Evolutionary conservation across 1,284 basidiomycete genomes (phyloP).

Genomic region (Melampsora larici-populina): DNA sequence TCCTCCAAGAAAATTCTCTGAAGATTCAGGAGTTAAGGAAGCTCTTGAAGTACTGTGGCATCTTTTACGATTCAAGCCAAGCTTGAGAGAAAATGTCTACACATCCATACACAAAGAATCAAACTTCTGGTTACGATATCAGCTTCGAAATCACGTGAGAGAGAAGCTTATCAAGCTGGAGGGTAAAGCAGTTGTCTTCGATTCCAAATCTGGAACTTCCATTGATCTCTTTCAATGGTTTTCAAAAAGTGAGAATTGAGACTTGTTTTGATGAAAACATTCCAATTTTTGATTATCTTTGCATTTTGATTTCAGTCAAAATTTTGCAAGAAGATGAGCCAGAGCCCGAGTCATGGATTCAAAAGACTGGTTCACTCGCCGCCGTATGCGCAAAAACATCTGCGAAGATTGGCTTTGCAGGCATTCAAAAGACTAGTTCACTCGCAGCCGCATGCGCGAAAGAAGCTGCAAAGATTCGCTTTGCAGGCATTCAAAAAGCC

Average conservation of each 20-base stretch:
- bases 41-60: neutral
- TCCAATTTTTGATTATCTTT: no score
- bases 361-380: no score
- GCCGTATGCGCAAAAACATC: no score
- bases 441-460: no score
- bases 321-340: no score
- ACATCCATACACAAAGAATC: neutral
- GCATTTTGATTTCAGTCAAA: no score
- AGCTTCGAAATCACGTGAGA: neutral
- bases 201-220: neutral
- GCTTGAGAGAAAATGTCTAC: neutral
- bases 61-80: neutral
- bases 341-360: no score
- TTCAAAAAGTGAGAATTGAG: constrained; percentile 2
- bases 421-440: no score
- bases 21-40: neutral
- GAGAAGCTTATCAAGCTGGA: neutral
- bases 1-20: neutral
- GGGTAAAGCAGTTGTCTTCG: neutral
- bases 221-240: neutral
- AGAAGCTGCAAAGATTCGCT: no score
- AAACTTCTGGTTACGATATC: neutral
- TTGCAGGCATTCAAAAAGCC: no score
- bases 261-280: no score
- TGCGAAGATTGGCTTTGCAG: no score